These are phyloP conservation scores for Passiflora organensis DNA, from an alignment of 345 rosid genomes.

Conservation along the genomic window DNA sequence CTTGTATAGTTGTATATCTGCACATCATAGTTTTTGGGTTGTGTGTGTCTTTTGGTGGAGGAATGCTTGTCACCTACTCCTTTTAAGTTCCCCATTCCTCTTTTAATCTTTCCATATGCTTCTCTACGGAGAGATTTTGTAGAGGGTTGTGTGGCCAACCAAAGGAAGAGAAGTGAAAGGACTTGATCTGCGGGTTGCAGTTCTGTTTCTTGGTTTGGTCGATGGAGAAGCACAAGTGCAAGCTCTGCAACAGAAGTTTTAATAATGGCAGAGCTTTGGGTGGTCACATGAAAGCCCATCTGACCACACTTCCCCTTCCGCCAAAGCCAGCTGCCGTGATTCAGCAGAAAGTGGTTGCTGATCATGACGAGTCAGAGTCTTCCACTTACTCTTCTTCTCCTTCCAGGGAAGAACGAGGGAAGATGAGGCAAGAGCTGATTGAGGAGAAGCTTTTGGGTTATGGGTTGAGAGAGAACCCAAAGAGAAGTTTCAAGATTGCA, in stretches of 20 bases:
- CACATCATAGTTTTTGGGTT: constrained; percentile 19
- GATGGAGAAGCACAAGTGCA: constrained; percentile 29
- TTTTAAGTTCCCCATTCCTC: constrained; percentile 24
- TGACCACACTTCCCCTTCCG: constrained; percentile 15
- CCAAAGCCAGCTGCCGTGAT: constrained; percentile 1
- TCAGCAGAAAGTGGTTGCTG: constrained; percentile 8
- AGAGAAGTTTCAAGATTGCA: constrained; percentile 25
- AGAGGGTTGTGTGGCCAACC: not conserved
- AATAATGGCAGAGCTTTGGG: constrained; percentile 29
- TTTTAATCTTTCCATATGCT: not conserved
- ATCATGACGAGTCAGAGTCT: constrained; percentile 3
- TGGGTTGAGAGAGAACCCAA: constrained; percentile 32
- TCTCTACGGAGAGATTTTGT: not conserved
- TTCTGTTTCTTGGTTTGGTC: constrained; percentile 2
- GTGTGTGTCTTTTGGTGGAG: constrained; percentile 33
- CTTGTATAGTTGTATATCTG: not conserved
- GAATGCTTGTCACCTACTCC: constrained; percentile 41
- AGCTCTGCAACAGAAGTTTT: constrained; percentile 27
- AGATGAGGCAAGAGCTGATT: not conserved
- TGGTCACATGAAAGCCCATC: constrained; percentile 34
- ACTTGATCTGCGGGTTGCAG: not conserved
- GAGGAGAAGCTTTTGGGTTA: constrained; percentile 19
- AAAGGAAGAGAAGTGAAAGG: not conserved
- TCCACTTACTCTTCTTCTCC: constrained; percentile 17
- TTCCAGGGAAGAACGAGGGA: constrained; percentile 12